Conservation (phyloP, 176 grass and related monocot genomes). For the Canna indica region DNA sequence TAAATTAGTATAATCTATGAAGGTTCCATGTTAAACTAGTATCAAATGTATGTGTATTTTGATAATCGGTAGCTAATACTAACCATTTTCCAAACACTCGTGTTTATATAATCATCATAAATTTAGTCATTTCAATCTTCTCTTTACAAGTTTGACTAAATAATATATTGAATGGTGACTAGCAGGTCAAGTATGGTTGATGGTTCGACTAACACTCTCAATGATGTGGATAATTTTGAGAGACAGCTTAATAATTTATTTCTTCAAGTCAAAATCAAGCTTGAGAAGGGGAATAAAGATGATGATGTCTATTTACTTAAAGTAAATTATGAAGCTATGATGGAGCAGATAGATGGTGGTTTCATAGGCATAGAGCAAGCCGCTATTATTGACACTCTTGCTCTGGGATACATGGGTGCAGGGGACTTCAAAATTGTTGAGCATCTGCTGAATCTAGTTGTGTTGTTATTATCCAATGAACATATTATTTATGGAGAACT, state of each 20-base stretch:
- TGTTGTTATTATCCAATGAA: neutral
- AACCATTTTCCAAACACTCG: neutral
- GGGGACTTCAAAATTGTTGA: conserved; percentile 18
- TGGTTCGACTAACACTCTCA: conserved; percentile 11
- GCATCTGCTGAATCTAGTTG: conserved; percentile 24
- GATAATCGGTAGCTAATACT: neutral
- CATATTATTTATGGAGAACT: neutral
- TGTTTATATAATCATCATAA: neutral
- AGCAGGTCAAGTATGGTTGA: conserved; percentile 26
- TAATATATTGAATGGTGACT: conserved; percentile 10
- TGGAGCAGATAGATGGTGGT: conserved; percentile 26
- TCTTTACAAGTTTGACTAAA: conserved; percentile 11
- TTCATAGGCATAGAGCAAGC: conserved; percentile 31
- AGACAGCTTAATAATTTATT: conserved; percentile 29
- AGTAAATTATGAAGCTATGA: conserved; percentile 33
- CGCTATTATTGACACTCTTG: conserved; percentile 31
- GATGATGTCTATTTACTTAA: conserved; percentile 25
- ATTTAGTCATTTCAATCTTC: neutral
- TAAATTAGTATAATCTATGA: neutral
- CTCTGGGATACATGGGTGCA: conserved; percentile 28
- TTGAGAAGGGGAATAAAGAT: conserved; percentile 22
- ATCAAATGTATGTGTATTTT: neutral
- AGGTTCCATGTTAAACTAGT: neutral
- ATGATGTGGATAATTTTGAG: conserved; percentile 17
- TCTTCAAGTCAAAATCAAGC: conserved; percentile 26